A percentile compares a stretch with the other conserved stretches of the same genome.
These are phyloP conservation scores for Liriodendron chinense DNA, from an alignment of 164 flowering plant genomes.

Conservation along the genomic window DNA sequence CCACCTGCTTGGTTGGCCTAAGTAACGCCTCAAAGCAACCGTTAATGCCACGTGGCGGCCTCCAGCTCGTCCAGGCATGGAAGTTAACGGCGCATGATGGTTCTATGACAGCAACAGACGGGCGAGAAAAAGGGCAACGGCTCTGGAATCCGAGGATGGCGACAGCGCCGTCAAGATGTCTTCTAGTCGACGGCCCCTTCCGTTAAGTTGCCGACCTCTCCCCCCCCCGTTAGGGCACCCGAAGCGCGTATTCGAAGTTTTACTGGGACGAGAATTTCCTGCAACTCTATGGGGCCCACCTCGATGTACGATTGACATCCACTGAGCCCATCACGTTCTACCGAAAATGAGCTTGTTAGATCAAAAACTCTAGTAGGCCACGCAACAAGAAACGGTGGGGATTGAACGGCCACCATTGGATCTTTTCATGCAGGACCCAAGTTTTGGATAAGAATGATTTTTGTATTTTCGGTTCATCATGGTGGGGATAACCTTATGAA, in stretches of 20 bases:
- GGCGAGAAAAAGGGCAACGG: background rate
- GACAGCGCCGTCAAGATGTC: constrained; percentile 1
- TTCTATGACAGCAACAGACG: background rate
- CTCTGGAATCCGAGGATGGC: background rate
- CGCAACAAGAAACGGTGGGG: too few species aligned
- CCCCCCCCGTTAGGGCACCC: too few species aligned
- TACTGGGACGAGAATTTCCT: too few species aligned
- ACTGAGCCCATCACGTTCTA: background rate
- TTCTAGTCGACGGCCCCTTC: background rate
- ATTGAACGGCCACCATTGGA: too few species aligned
- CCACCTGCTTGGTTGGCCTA: background rate
- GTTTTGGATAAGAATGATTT: too few species aligned
- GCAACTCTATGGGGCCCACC: too few species aligned
- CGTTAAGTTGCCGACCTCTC: too few species aligned
- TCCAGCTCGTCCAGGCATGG: background rate
- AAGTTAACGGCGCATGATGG: background rate
- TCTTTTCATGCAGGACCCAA: too few species aligned
- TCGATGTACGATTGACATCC: background rate
- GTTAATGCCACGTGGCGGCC: background rate
- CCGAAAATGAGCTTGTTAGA: too few species aligned
- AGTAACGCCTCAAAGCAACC: background rate
- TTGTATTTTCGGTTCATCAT: too few species aligned
- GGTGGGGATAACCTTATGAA: too few species aligned
- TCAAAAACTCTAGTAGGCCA: background rate
- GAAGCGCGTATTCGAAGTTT: too few species aligned